A percentile compares a stretch with the other conserved stretches of the same genome.
Conservation (phyloP, 2,329 filamentous ascomycete genomes). For the Fusarium tricinctum region DNA sequence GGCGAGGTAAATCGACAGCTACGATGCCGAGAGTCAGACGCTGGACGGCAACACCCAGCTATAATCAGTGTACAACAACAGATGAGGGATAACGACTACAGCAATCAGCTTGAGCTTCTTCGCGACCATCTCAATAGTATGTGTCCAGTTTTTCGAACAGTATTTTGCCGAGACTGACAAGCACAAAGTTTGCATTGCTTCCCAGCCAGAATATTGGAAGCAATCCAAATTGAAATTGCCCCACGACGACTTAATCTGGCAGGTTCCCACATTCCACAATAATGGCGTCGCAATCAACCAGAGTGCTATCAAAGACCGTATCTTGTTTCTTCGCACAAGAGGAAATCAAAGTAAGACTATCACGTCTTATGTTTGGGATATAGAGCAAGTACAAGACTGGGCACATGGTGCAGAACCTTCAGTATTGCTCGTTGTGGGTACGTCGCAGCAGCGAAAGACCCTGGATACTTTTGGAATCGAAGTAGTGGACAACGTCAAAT, state of each 20-base stretch:
- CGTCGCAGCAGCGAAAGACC: neutral
- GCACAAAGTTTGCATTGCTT: too few species aligned
- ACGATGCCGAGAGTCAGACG: neutral
- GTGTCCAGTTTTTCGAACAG: too few species aligned
- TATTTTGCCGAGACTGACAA: too few species aligned
- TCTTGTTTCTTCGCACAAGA: neutral
- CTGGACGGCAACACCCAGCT: neutral
- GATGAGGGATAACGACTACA: neutral
- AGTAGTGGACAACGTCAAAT: neutral
- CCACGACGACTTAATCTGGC: neutral
- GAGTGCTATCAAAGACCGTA: neutral
- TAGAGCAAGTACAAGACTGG: neutral
- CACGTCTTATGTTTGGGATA: neutral
- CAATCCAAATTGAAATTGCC: too few species aligned
- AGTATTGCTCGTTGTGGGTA: neutral
- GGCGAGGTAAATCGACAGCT: neutral
- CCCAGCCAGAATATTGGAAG: too few species aligned
- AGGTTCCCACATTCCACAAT: neutral
- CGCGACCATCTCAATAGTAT: neutral
- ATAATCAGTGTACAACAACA: neutral
- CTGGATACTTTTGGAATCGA: neutral
- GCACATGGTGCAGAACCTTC: neutral
- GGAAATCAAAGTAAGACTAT: too few species aligned
- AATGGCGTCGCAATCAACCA: neutral
- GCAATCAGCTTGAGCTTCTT: neutral